Percentiles rank a stretch among this genome's conserved stretches.
phyloP scores from a whole-genome alignment of 306 rosid genomes.

The Citrullus mucosospermus region DNA sequence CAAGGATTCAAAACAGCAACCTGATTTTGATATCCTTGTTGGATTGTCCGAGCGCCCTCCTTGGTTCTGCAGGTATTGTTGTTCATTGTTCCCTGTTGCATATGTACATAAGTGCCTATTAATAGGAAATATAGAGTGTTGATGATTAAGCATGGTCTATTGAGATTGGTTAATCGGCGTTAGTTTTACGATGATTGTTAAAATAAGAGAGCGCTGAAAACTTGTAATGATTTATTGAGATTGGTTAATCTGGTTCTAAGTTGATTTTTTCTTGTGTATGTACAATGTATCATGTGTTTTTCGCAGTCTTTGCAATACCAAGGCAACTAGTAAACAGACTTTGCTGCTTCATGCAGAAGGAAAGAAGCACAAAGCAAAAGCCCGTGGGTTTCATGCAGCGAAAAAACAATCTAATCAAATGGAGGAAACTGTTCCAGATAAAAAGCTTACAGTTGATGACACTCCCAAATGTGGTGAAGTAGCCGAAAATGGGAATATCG shows the following conservation, averaged over 20 bases:
- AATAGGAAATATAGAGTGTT: not conserved
- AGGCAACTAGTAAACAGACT: slow-evolving; percentile 75
- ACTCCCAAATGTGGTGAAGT: slow-evolving; percentile 16
- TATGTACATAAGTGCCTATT: not conserved
- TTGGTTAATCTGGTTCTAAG: not conserved
- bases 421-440: slow-evolving; percentile 28
- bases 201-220: not conserved
- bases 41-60: slow-evolving; percentile 90
- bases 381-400: slow-evolving; percentile 56
- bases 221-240: not conserved
- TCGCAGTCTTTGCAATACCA: slow-evolving; percentile 77
- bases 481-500: slow-evolving; percentile 16
- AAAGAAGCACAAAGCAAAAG: slow-evolving; percentile 88
- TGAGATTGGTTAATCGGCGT: too few species aligned
- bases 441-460: slow-evolving; percentile 21
- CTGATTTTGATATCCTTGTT: slow-evolving; percentile 59
- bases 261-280: not conserved
- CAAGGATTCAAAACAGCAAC: slow-evolving; percentile 40
- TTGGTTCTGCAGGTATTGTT: slow-evolving; percentile 76
- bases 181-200: not conserved
- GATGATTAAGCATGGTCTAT: not conserved
- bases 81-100: not conserved
- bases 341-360: slow-evolving; percentile 93
- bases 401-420: slow-evolving; percentile 32
- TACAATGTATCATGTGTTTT: slow-evolving; percentile 3